phyloP scores from a whole-genome alignment of 2,329 filamentous ascomycete species.

The Xylariales sp. region DNA sequence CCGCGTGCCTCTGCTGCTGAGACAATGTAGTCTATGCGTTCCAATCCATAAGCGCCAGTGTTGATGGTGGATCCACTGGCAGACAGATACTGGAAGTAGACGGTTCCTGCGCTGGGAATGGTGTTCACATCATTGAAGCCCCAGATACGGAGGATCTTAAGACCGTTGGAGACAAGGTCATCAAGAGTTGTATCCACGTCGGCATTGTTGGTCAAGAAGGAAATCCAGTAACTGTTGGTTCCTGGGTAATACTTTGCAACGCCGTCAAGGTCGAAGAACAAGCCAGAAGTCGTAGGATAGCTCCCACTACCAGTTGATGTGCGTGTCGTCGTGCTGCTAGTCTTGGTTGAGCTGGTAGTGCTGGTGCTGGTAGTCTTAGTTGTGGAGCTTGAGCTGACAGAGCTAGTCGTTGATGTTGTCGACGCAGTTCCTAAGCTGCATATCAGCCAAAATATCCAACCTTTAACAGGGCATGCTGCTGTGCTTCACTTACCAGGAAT shows the following conservation, averaged over 20 bases:
- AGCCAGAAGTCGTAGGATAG: constrained; percentile 20
- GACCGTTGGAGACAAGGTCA: constrained; percentile 43
- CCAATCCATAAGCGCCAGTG: constrained; percentile 56
- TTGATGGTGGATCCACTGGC: constrained; percentile 54
- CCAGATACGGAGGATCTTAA: constrained; percentile 57
- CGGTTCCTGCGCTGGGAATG: constrained; percentile 27
- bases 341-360: constrained; percentile 9
- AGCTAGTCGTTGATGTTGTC: constrained; percentile 2
- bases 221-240: constrained; percentile 51
- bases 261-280: constrained; percentile 36
- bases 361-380: constrained; percentile 10
- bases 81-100: constrained; percentile 52
- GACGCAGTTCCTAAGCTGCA: constrained; percentile 1
- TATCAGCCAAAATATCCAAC: not conserved
- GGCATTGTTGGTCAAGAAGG: constrained; percentile 43
- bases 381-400: constrained; percentile 8
- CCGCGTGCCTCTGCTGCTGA: constrained; percentile 52
- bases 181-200: constrained; percentile 50
- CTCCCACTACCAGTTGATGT: constrained; percentile 12
- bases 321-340: constrained; percentile 6
- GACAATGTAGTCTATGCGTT: constrained; percentile 63
- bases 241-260: constrained; percentile 41
- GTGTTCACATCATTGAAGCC: constrained; percentile 57
- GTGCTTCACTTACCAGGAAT: constrained; percentile 22
- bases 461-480: not conserved